These are phyloP conservation scores for Phytophthora citricola DNA, from an alignment of 352 stramenopile genomes.

Conservation along the genomic window DNA sequence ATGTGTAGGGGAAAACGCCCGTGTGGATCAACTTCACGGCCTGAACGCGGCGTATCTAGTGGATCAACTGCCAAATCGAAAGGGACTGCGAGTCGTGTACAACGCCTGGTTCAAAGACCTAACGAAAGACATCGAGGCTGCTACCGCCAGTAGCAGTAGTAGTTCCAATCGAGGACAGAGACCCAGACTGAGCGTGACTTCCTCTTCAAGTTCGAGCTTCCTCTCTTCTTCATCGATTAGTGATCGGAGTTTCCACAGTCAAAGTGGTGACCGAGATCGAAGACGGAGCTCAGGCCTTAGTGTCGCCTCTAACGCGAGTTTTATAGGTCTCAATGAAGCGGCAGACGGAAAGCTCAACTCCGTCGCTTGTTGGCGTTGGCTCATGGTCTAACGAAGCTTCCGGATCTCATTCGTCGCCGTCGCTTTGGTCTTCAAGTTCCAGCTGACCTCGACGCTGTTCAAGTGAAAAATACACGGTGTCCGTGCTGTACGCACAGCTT, in stretches of 20 bases:
- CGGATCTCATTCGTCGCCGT: slow-evolving; percentile 20
- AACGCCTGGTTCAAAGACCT: slow-evolving; percentile 27
- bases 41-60: slow-evolving; percentile 34
- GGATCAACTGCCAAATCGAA: slow-evolving; percentile 24
- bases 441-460: slow-evolving; percentile 13
- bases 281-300: slow-evolving; percentile 2
- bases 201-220: slow-evolving; percentile 4
- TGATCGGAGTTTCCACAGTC: slow-evolving; percentile 7
- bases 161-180: background rate
- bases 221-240: background rate
- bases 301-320: slow-evolving; percentile 4
- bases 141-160: background rate
- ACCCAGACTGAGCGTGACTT: background rate
- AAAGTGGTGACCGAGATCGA: slow-evolving; percentile 1
- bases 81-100: slow-evolving; percentile 40
- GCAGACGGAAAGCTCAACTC: slow-evolving; percentile 19
- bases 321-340: slow-evolving; percentile 8
- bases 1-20: slow-evolving; percentile 20
- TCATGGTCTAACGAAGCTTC: slow-evolving; percentile 26
- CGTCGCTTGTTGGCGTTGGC: slow-evolving; percentile 23
- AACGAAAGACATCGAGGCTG: slow-evolving; percentile 3
- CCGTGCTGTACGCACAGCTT: slow-evolving; percentile 35
- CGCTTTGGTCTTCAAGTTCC: slow-evolving; percentile 25
- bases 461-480: slow-evolving; percentile 24
- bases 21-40: slow-evolving; percentile 41